Conservation (phyloP, 768 basidiomycete genomes). For the Cystobasidium onofrii region DNA sequence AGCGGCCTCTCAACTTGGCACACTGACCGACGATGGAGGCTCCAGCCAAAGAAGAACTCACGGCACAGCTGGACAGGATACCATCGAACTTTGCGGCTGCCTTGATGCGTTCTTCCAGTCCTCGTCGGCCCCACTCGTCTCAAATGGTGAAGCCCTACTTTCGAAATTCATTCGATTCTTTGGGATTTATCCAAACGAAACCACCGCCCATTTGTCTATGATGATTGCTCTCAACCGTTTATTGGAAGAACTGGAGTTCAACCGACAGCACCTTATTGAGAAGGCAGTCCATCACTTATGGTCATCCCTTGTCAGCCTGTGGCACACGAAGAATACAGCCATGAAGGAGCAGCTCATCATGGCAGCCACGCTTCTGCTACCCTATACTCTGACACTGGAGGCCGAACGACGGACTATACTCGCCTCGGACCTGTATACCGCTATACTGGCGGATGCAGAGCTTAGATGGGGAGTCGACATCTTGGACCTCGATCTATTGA, state of each 20-base stretch:
- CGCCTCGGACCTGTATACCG: conserved; percentile 32
- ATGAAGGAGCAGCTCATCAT: conserved; percentile 72
- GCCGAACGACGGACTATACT: background rate
- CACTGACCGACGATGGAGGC: conserved; percentile 9
- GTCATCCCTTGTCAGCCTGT: conserved; percentile 59
- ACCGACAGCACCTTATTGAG: conserved; percentile 56
- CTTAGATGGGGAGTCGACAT: conserved; percentile 35
- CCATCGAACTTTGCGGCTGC: conserved; percentile 61
- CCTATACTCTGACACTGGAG: background rate
- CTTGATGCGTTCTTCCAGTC: conserved; percentile 58
- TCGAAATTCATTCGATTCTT: conserved; percentile 59
- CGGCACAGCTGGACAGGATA: conserved; percentile 26
- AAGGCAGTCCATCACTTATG: conserved; percentile 59
- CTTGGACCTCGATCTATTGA: conserved; percentile 34
- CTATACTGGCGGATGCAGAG: conserved; percentile 35
- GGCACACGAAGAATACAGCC: conserved; percentile 67
- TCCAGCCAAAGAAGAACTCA: background rate
- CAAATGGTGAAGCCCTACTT: conserved; percentile 53
- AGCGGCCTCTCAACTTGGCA: background rate
- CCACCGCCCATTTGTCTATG: conserved; percentile 69
- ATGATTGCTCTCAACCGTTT: conserved; percentile 61
- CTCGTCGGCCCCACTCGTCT: conserved; percentile 56
- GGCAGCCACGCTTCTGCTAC: conserved; percentile 50
- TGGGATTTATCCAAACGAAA: conserved; percentile 59
- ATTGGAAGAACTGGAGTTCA: conserved; percentile 69